Conservation (phyloP, 768 basidiomycete genomes). For the Guyanaporus albipodus region DNA sequence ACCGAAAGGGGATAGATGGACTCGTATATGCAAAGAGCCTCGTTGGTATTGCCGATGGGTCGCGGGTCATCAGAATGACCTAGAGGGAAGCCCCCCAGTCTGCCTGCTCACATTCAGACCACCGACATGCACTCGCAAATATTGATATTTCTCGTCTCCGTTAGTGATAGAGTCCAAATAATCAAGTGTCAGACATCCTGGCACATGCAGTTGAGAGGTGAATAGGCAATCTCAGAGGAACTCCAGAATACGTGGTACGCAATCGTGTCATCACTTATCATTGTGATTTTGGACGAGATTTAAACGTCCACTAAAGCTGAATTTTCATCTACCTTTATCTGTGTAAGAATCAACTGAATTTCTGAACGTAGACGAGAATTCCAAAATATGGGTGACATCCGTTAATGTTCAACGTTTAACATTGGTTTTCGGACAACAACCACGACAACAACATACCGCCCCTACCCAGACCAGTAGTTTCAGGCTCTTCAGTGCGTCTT, state of each 20-base stretch:
- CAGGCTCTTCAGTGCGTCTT: too few species aligned
- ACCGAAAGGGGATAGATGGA: slow-evolving; percentile 53
- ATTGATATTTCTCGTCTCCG: not conserved
- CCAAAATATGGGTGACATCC: not conserved
- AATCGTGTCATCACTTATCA: too few species aligned
- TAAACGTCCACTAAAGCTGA: too few species aligned
- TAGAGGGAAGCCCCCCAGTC: slow-evolving; percentile 14
- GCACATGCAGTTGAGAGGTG: too few species aligned
- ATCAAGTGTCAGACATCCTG: too few species aligned
- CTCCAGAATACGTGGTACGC: too few species aligned
- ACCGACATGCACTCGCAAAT: not conserved
- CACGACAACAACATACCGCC: not conserved
- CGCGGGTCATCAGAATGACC: slow-evolving; percentile 67
- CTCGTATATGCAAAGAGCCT: slow-evolving; percentile 49
- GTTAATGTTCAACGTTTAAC: not conserved
- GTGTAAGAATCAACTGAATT: not conserved
- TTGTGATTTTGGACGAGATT: too few species aligned
- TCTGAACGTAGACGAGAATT: not conserved
- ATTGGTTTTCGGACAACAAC: not conserved
- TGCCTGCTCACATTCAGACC: not conserved
- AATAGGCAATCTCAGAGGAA: too few species aligned
- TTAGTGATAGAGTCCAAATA: not conserved
- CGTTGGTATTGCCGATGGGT: slow-evolving; percentile 62
- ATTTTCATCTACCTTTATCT: not conserved
- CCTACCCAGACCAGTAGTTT: not conserved